Conservation (phyloP, 2,329 filamentous ascomycete genomes). For the Aspergillus neotritici region DNA sequence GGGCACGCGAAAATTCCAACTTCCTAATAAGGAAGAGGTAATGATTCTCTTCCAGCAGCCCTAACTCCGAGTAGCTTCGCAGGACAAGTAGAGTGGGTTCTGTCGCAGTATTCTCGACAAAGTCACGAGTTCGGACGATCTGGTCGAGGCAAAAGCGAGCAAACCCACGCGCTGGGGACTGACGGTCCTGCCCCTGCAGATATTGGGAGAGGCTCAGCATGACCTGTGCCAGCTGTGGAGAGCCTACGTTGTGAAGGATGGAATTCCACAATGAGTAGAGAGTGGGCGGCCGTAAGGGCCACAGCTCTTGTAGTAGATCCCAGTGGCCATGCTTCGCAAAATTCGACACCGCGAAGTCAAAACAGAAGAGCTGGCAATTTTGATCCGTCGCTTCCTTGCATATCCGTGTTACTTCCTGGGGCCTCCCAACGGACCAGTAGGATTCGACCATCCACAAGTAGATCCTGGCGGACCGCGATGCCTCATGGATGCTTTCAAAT, state of each 20-base stretch:
- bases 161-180: constrained; percentile 9
- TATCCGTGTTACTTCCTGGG: constrained; percentile 36
- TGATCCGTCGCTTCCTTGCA: constrained; percentile 36
- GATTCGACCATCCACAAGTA: constrained; percentile 44
- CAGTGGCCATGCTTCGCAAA: constrained; percentile 30
- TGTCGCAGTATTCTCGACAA: constrained; percentile 24
- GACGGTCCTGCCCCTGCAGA: constrained; percentile 7
- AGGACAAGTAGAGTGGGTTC: constrained; percentile 28
- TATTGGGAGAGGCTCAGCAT: constrained; percentile 20
- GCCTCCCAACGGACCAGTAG: constrained; percentile 35
- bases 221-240: constrained; percentile 14
- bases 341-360: constrained; percentile 28
- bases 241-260: constrained; percentile 11
- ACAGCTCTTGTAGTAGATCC: constrained; percentile 26
- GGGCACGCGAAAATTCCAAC: constrained; percentile 22
- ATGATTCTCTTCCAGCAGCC: constrained; percentile 19
- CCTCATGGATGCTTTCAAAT: constrained; percentile 39
- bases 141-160: constrained; percentile 22
- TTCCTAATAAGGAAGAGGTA: constrained; percentile 28
- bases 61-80: constrained; percentile 19
- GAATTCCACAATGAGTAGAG: constrained; percentile 10
- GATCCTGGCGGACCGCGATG: constrained; percentile 36
- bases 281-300: constrained; percentile 19
- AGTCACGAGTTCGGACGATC: constrained; percentile 20
- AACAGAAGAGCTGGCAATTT: constrained; percentile 22